Percentiles rank a stretch among this genome's conserved stretches.
Evolutionary conservation across 2,329 filamentous ascomycete genomes (phyloP).

Genomic region (Aureobasidium sp.): DNA sequence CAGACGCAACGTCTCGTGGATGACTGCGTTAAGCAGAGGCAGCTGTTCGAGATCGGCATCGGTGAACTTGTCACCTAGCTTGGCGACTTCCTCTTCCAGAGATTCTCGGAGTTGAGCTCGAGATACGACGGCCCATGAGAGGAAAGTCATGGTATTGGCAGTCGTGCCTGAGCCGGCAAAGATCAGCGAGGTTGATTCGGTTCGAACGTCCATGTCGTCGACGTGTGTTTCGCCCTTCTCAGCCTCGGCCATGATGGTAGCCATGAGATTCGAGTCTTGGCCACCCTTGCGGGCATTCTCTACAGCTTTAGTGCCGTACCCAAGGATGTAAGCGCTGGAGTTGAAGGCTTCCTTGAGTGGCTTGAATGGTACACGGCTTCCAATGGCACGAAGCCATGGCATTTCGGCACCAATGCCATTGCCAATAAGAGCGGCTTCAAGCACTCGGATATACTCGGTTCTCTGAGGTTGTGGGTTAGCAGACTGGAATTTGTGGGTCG

Average conservation of each 20-base stretch:
- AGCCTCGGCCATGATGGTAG: constrained; percentile 19
- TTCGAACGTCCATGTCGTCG: constrained; percentile 19
- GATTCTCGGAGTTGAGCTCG: constrained; percentile 12
- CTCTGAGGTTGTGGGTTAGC: constrained; percentile 1
- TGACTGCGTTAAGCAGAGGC: constrained; percentile 29
- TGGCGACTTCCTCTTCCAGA: constrained; percentile 17
- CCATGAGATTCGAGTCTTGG: constrained; percentile 17
- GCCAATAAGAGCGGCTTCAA: constrained; percentile 22
- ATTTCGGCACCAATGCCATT: constrained; percentile 24
- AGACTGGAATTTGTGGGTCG: background rate
- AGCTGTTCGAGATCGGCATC: constrained; percentile 24
- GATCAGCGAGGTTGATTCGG: constrained; percentile 22
- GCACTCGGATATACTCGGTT: constrained; percentile 22
- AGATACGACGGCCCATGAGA: constrained; percentile 15
- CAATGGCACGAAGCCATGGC: constrained; percentile 20
- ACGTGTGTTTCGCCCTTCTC: constrained; percentile 16
- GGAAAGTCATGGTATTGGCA: constrained; percentile 18
- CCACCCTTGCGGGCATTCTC: constrained; percentile 15
- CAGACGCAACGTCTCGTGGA: constrained; percentile 33
- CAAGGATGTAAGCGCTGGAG: constrained; percentile 18
- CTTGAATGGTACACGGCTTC: constrained; percentile 15
- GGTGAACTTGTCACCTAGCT: constrained; percentile 14
- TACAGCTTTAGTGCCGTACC: constrained; percentile 18
- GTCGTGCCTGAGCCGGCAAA: constrained; percentile 23
- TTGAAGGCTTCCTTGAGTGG: constrained; percentile 18